Evolutionary conservation across 345 rosid genomes (phyloP).

Genomic region (Arabidopsis thaliana): DNA sequence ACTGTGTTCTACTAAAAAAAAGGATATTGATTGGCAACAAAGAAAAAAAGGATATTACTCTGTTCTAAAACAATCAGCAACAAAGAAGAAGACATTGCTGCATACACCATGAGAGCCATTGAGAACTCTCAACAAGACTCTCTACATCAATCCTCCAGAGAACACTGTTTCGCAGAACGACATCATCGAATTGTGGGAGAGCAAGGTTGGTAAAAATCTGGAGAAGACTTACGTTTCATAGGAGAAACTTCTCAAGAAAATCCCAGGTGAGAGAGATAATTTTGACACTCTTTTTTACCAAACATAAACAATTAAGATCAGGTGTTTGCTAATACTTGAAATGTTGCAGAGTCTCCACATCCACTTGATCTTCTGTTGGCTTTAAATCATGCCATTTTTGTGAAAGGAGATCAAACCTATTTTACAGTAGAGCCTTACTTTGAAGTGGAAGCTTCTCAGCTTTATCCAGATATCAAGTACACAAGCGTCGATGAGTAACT

Average conservation of each 20-base stretch:
- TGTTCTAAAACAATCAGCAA: no score
- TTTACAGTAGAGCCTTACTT: constrained; percentile 38
- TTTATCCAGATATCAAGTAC: constrained; percentile 51
- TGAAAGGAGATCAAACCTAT: constrained; percentile 38
- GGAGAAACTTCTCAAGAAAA: constrained; percentile 55
- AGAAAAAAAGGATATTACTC: no score
- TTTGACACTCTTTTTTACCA: constrained; percentile 4
- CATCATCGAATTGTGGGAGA: constrained; percentile 70
- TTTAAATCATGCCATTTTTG: constrained; percentile 38
- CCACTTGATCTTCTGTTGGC: constrained; percentile 38
- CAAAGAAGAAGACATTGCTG: constrained; percentile 65
- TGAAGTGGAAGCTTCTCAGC: constrained; percentile 45
- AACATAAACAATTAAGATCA: not conserved
- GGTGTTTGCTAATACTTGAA: constrained; percentile 18
- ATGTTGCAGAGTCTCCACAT: constrained; percentile 36
- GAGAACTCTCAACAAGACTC: constrained; percentile 64
- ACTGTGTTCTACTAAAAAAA: no score
- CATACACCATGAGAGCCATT: constrained; percentile 56
- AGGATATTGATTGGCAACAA: no score
- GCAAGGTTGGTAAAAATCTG: constrained; percentile 62
- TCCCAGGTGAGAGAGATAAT: constrained; percentile 29
- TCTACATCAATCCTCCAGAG: constrained; percentile 58
- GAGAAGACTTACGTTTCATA: constrained; percentile 58
- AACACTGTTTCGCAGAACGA: constrained; percentile 63
- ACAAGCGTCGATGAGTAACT: constrained; percentile 56